These are phyloP conservation scores for sunflower (Helianthus annuus) DNA, from an alignment of 129 eudicot genomes.

Conservation along the genomic window HanXRQr2.0-SUNRISE NC_035435.2:106459856-106460355, in stretches of 20 bases:
- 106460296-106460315: too few relatives aligned
- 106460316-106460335: too few relatives aligned
- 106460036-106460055: constrained; percentile 50
- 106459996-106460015: constrained; percentile 20
- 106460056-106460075: constrained; percentile 63
- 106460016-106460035: constrained; percentile 15
- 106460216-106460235: not conserved
- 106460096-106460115: not conserved
- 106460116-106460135: not conserved
- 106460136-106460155: not conserved
- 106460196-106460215: constrained; percentile 13
- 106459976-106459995: constrained; percentile 44
- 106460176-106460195: not conserved
- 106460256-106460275: not conserved
- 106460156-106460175: not conserved
- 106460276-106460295: not conserved
- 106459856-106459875: constrained; percentile 37
- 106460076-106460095: constrained; percentile 26
- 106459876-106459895: constrained; percentile 35
- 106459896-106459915: constrained; percentile 42
- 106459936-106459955: constrained; percentile 37
- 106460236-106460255: too few relatives aligned
- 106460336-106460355: too few relatives aligned
- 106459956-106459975: constrained; percentile 52
- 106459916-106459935: constrained; percentile 32